A percentile compares a stretch with the other conserved stretches of the same genome.
Conservation (phyloP, 768 basidiomycete genomes). For the Gymnopilus dilepis region DNA sequence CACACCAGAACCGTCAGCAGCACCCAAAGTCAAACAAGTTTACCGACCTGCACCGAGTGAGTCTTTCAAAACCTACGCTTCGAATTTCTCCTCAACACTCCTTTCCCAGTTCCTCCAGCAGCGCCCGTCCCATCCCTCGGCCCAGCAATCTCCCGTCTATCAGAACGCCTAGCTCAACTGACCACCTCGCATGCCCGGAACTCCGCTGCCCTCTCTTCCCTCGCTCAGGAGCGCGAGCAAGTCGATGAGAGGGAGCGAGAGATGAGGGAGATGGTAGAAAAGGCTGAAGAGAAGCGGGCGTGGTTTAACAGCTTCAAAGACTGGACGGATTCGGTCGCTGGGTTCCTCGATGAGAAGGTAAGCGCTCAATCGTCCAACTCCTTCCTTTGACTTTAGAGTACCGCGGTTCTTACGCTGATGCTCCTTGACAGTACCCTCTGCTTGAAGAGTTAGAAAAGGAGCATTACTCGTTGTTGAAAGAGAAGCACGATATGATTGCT, state of each 20-base stretch:
- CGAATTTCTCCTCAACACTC: conserved; percentile 18
- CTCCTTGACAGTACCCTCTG: conserved; percentile 64
- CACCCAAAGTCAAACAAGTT: conserved; percentile 51
- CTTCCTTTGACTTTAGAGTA: conserved; percentile 6
- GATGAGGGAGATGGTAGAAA: conserved; percentile 74
- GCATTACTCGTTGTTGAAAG: conserved; percentile 71
- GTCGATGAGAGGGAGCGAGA: conserved; percentile 73
- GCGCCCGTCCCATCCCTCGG: conserved; percentile 69
- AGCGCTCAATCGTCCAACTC: conserved; percentile 8
- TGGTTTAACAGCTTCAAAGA: conserved; percentile 84
- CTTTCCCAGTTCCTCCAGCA: conserved; percentile 62
- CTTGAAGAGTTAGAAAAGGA: conserved; percentile 83
- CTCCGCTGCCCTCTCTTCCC: conserved; percentile 55
- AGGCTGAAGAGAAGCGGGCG: conserved; percentile 76
- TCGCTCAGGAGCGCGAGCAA: conserved; percentile 67
- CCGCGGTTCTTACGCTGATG: conserved; percentile 1
- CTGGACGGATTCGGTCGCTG: conserved; percentile 82
- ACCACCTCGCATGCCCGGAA: conserved; percentile 73
- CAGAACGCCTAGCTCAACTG: conserved; percentile 61
- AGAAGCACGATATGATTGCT: conserved; percentile 71
- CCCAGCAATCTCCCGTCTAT: conserved; percentile 63
- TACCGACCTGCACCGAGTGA: conserved; percentile 80
- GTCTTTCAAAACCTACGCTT: conserved; percentile 21
- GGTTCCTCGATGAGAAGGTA: conserved; percentile 91
- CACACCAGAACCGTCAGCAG: conserved; percentile 39